Evolutionary conservation across 768 basidiomycete genomes (phyloP).

Genomic region (Lyophyllum semitale): DNA sequence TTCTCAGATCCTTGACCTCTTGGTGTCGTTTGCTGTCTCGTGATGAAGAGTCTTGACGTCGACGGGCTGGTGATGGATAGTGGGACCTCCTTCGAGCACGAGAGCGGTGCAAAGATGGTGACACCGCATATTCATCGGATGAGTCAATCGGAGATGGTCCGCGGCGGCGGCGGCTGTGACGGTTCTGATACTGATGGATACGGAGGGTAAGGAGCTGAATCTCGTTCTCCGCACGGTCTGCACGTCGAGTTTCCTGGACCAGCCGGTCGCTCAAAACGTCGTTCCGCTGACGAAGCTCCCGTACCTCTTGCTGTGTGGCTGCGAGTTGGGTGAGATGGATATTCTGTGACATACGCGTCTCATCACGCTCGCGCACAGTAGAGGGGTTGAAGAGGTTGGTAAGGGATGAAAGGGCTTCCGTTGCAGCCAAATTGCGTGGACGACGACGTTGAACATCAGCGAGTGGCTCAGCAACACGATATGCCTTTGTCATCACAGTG

Average conservation of each 20-base stretch:
- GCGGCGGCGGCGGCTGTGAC: not conserved
- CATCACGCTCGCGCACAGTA: conserved; percentile 1
- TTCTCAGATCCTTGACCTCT: too few relatives aligned
- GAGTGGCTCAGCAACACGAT: not conserved
- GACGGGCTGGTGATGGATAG: too few relatives aligned
- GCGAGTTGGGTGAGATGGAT: conserved; percentile 11
- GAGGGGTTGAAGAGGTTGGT: conserved; percentile 8
- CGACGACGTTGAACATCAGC: not conserved
- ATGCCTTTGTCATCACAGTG: conserved; percentile 5
- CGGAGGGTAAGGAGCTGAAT: conserved; percentile 2
- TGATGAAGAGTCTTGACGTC: too few relatives aligned
- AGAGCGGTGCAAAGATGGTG: not conserved
- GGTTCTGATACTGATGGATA: conserved; percentile 1
- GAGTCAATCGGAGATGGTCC: not conserved
- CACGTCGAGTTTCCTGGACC: conserved; percentile 4
- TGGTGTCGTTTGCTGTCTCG: too few relatives aligned
- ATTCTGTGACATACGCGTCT: conserved; percentile 3
- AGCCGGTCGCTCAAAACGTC: not conserved
- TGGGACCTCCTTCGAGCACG: too few relatives aligned
- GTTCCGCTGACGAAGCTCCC: not conserved
- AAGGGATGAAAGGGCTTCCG: conserved; percentile 4
- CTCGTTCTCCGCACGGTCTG: conserved; percentile 14
- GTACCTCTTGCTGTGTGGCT: conserved; percentile 1
- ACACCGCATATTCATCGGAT: not conserved
- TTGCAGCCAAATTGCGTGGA: not conserved